Evolutionary conservation across 768 basidiomycete species (phyloP), one percentile per base, ranked within the genome.

Genomic region (Gymnopilus junonius): DNA sequence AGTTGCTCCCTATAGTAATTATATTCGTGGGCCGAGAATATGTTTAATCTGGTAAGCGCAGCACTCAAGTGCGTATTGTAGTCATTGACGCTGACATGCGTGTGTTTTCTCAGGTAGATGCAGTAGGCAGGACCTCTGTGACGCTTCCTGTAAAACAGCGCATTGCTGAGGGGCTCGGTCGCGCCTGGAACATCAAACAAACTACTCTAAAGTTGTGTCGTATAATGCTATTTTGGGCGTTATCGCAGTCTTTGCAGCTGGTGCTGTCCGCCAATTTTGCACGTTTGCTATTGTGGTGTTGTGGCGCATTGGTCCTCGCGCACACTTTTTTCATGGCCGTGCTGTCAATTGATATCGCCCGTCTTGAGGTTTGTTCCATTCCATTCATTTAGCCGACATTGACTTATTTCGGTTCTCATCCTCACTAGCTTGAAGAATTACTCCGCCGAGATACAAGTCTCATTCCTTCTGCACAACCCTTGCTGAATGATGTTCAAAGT

Each of bases 21-120:
- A 87, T 95, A 7, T 96, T 99, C 67, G 92, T 97, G 14, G 97
- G 97, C 94, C 2, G 97, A 99, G 78, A 99, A 98, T 70, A 98
- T 99, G 96, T 93, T 95, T 73, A 92, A 90, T 69, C 80, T 99
- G 73, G 95, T 95, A 74, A 65, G 88, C 31, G 15, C 58, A 20
- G 40, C 20, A 35, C 69, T 53, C 39, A 35, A 54, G 1, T 17
- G 42, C 21, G 20, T 31, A n/a, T 56, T 25, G 20, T 25, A 12
- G 46, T 17, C 21, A 35, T 31, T 31, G 40, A 32, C 8, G n/a
- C 25, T 62, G 58, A 45, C 58, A 34, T 55, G 43, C 21, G 17
- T 31, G 3, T 61, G 25, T 5, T n/a, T 55, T 17, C 25, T 12
- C 45, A 89, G 93, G 91, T 94, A 12, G 92, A 94, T 67, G 93